Evolutionary conservation across 306 rosid species (phyloP), one percentile per base, ranked within the genome.

Genomic region (Cucumis hystrix): DNA sequence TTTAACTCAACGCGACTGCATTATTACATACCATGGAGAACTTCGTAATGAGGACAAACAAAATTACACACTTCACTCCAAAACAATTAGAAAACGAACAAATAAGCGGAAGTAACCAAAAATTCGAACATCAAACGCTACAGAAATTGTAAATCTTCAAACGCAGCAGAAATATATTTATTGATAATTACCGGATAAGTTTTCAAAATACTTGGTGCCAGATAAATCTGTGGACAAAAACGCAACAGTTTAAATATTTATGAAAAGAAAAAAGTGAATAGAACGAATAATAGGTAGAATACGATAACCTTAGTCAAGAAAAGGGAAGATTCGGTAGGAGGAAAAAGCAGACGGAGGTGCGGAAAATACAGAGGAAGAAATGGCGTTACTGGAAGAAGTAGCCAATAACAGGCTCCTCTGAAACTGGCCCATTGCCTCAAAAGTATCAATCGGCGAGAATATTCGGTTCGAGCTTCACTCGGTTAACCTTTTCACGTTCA

Each of bases 321-420:
- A 76, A 81, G 65, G 82, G 78, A 84, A 81, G 41, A 84, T 76
- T 21, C 83, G 83, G 40, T 69, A 80, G 69, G 88, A 80, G 9
- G 89, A 76, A 1, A 1, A 23, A 15, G 84, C 25, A 56, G 92
- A 25, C 33, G 85, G 71, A 60, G 79, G 35, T 17, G 73, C 18
- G 52, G 87, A 77, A 56, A 83, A 70, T 35, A 81, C 21, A 79
- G 65, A 83, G 43, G 84, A 86, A 78, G 84, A 51, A 17, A 85
- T 25, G 21, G 88, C 67, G 75, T 25, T 20, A 61, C 70, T 25
- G 59, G 82, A 33, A 55, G 80, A 63, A 41, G 85, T 43, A 70
- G 85, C 61, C 67, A 76, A 82, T 47, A 87, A 79, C 33, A 89
- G 75, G 80, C 88, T 86, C 81, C 85, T 84, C 45, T 85, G 95